phyloP scores from a whole-genome alignment of 2,329 filamentous ascomycete genomes.

The Magnaporthiopsis poae region DNA sequence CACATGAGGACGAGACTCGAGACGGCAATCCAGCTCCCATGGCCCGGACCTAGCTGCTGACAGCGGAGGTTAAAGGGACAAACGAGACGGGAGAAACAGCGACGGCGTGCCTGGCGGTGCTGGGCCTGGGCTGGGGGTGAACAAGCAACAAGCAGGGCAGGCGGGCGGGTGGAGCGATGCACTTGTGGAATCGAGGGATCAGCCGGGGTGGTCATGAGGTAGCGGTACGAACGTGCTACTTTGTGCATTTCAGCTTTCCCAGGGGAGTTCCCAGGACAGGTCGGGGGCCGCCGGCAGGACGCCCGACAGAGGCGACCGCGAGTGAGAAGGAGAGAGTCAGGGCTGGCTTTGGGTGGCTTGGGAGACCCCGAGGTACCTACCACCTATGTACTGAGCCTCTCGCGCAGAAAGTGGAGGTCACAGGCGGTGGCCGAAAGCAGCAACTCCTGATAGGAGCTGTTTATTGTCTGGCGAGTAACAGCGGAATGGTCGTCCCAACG shows the following conservation, averaged over 20 bases:
- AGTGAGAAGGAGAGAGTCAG: background rate
- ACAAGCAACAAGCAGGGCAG: background rate
- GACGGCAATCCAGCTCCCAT: background rate
- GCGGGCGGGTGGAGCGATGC: conserved; percentile 1
- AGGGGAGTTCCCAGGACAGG: background rate
- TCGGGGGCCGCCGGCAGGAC: background rate
- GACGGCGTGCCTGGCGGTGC: background rate
- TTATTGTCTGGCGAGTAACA: background rate
- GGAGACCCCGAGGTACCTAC: background rate
- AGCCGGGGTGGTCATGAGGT: conserved; percentile 1
- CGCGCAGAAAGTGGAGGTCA: background rate
- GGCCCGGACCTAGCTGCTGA: background rate
- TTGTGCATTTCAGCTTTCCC: background rate
- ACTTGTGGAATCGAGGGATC: conserved; percentile 1
- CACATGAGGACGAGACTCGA: background rate
- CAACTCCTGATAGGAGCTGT: background rate
- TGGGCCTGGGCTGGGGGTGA: background rate
- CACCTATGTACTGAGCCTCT: background rate
- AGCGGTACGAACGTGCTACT: background rate
- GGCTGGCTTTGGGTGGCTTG: conserved; percentile 10
- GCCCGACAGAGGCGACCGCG: background rate
- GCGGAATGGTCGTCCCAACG: background rate
- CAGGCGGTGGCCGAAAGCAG: background rate
- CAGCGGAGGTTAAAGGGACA: background rate
- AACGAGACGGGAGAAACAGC: background rate